A percentile compares a stretch with the other conserved stretches of the same genome.
Evolutionary conservation across 208 protist genomes (phyloP).

Genomic region (Trypanosoma cruzi): DNA sequence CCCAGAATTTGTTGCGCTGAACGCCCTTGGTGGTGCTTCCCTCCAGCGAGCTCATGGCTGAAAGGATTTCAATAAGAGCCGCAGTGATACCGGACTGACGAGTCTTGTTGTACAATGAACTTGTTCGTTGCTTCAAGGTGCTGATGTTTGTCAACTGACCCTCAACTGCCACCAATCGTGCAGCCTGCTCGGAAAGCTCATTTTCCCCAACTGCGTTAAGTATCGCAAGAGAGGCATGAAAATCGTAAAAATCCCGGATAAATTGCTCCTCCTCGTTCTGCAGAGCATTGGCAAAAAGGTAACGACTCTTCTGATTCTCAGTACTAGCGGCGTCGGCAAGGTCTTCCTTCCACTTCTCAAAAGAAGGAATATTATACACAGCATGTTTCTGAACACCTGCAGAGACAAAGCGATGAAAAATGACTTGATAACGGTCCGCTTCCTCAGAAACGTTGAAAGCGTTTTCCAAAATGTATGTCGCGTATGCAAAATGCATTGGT

Average conservation of each 20-base stretch:
- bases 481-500: conserved; percentile 88
- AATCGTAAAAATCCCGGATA: conserved; percentile 91
- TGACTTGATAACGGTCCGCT: conserved; percentile 69
- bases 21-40: conserved; percentile 80
- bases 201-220: conserved; percentile 90
- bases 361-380: conserved; percentile 85
- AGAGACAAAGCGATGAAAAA: conserved; percentile 89
- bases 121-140: conserved; percentile 79
- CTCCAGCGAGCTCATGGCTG: conserved; percentile 90
- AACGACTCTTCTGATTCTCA: conserved; percentile 86
- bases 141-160: conserved; percentile 91
- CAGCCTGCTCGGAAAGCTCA: conserved; percentile 92
- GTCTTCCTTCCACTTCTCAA: conserved; percentile 83
- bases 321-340: conserved; percentile 73
- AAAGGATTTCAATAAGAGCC: conserved; percentile 91
- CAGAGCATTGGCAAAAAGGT: conserved; percentile 85
- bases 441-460: conserved; percentile 53
- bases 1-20: conserved; percentile 86
- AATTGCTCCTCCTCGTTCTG: conserved; percentile 87
- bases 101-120: conserved; percentile 92
- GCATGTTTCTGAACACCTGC: conserved; percentile 77
- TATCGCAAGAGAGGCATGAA: conserved; percentile 82
- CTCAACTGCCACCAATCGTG: conserved; percentile 87
- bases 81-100: conserved; percentile 90
- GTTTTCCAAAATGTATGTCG: conserved; percentile 84